These are phyloP conservation scores for Lentinus brumalis DNA, from an alignment of 768 basidiomycete genomes.

Conservation along the genomic window DNA sequence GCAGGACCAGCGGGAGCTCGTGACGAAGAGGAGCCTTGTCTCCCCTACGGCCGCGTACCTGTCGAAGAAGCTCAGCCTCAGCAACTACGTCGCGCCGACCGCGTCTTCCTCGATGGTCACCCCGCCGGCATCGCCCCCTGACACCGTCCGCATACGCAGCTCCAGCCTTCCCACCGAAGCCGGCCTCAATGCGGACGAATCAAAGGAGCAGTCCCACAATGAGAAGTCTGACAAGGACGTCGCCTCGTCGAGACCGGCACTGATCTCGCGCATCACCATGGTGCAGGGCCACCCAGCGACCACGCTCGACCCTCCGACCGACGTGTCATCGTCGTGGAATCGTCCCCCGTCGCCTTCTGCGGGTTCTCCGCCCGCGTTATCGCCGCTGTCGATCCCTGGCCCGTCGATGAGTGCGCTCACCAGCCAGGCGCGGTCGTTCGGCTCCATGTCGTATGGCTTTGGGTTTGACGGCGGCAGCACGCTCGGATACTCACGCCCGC, in stretches of 20 bases:
- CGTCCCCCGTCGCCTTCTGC: constrained; percentile 6
- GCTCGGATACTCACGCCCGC: not conserved
- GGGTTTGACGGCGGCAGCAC: constrained; percentile 2
- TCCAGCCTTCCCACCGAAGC: constrained; percentile 18
- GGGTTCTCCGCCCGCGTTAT: constrained; percentile 1
- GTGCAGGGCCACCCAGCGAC: too few species aligned
- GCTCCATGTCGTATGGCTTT: constrained; percentile 12
- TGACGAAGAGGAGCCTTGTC: constrained; percentile 6
- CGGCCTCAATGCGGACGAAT: constrained; percentile 15
- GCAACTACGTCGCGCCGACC: constrained; percentile 54
- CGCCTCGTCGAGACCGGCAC: not conserved
- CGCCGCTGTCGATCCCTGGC: constrained; percentile 19
- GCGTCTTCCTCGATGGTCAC: constrained; percentile 21
- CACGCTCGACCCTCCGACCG: not conserved
- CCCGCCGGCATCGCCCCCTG: constrained; percentile 31
- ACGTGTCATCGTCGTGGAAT: not conserved
- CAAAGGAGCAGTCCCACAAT: constrained; percentile 3
- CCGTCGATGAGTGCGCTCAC: constrained; percentile 15
- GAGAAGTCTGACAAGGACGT: constrained; percentile 6
- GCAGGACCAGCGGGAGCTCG: constrained; percentile 6
- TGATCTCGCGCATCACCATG: too few species aligned
- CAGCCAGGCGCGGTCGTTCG: constrained; percentile 9
- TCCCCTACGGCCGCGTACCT: constrained; percentile 25
- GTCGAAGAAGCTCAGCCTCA: constrained; percentile 40
- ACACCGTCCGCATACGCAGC: constrained; percentile 17